A percentile compares a stretch with the other conserved stretches of the same genome.
These are phyloP conservation scores for Plasmodium blacklocki DNA, from an alignment of 169 alveolate species.

Conservation along the genomic window DNA sequence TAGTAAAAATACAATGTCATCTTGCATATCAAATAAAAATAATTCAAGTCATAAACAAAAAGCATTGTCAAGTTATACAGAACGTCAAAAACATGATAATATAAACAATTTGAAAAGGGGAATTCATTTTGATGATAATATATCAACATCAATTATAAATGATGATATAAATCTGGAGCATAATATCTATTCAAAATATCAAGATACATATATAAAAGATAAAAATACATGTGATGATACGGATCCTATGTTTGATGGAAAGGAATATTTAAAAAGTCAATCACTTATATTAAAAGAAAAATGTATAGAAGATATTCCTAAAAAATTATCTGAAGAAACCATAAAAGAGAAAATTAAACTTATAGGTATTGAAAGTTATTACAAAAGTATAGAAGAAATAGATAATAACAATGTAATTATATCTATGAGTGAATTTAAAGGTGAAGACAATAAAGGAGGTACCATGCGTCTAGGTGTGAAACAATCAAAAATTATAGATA, in stretches of 20 bases:
- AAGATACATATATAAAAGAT: too few relatives aligned
- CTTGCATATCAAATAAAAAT: too few relatives aligned
- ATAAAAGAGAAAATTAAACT: constrained; percentile 57
- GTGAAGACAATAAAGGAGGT: constrained; percentile 88
- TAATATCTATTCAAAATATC: too few relatives aligned
- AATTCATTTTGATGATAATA: too few relatives aligned
- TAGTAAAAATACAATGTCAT: too few relatives aligned
- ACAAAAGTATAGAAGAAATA: constrained; percentile 61
- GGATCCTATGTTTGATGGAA: neutral
- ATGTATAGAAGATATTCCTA: constrained; percentile 52
- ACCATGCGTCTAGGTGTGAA: constrained; percentile 96
- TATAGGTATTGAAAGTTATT: constrained; percentile 60
- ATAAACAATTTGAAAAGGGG: too few relatives aligned
- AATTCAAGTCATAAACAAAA: too few relatives aligned
- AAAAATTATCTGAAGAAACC: constrained; percentile 21
- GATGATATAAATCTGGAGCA: too few relatives aligned
- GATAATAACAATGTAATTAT: constrained; percentile 77
- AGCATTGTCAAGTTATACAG: too few relatives aligned
- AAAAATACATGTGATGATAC: too few relatives aligned
- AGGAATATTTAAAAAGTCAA: neutral
- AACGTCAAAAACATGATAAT: too few relatives aligned
- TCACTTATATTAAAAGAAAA: constrained; percentile 1
- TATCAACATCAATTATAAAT: too few relatives aligned
- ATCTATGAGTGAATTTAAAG: constrained; percentile 83
- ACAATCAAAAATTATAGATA: constrained; percentile 88